Evolutionary conservation across 164 flowering plant species (phyloP), one percentile per base, ranked within the genome.

Genomic region (Taxillus chinensis): DNA sequence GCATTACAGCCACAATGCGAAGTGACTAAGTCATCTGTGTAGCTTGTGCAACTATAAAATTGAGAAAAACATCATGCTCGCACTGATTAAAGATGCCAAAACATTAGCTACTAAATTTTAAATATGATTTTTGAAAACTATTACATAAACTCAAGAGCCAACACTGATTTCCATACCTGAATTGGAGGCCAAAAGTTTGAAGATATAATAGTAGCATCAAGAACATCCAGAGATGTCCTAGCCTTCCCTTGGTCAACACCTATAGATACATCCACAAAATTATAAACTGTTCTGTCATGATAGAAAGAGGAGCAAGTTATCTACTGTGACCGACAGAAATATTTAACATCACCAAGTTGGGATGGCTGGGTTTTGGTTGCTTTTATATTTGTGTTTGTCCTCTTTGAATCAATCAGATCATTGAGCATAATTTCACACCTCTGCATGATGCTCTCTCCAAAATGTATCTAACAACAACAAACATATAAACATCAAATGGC

Each of bases 121-220:
- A 7, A 48, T 48, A 11, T 11, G 3, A 3, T 48, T 4, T 48
- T 48, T 48, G 2, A 2, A 48, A 48, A 48, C 0, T 2, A 11
- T 2, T 11, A 48, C 12, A 11, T 43, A 7, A 48, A 48, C 12
- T 7, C 3, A 11, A 50, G 3, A n/a, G 41, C 46, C 54, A 50
- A 57, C 38, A 49, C 8, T 38, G 7, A 41, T n/a, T 13, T 17
- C 4, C 58, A 40, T 78, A 90, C 97, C 99, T 87, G 97, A 69
- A 93, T 87, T 61, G 95, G 91, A 10, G 99, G 99, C 99, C 99
- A 93, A 78, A 93, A 93, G 65, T 87, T 91, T 62, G 96, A 81
- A 55, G 99, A 93, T 74, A 93, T 77, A 63, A 93, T 89, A 54
- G 99, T 89, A 65, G 99, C 87, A 77, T 81, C 78, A 64, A 93